Base-by-base conservation (phyloP, 305 asterid species). In the Caryopteris hybrid region DNA sequence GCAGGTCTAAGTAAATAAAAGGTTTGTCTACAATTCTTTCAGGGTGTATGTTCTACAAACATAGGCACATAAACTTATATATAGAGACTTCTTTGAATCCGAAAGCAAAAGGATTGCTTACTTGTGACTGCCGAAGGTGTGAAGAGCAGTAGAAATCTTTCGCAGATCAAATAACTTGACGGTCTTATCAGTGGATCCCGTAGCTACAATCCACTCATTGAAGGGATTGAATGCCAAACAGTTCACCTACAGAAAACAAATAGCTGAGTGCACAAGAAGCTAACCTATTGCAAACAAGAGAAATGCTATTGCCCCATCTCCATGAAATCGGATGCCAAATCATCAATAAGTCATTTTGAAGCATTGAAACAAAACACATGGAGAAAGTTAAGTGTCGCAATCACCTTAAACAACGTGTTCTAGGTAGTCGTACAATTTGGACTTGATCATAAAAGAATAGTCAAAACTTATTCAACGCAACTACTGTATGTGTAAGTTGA, bases 191-290 rank as follows among this genome's bases (percentile, higher is more conserved):
- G 93, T 80, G 42, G 96, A 90, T 22, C 96, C 96, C 3, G 95
- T 90, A 45, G 91, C 96, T 34, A 89, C 79, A 64, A 87, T 78
- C 95, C 92, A 89, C 76, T 89, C 93, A 41, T 87, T 85, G 75
- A 85, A 79, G 47, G 91, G 93, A 75, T 91, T 86, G 82, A 91
- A 91, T 22, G 95, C 96, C 76, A 91, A 80, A 75, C 95, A 86
- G 75, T 86, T 86, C 36, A 91, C 96, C 93, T 91, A 64, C 41
- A 36, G 12, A 10, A 36, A 8, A 8, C 41, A 36, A 36, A 36
- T 4, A 5, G 41, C 41, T 36, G 10, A 36, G 41, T 36, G 31
- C 31, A 25, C 14, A 20, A 38, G 52, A 53, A 2, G 29, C 61
- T 21, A 11, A 23, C 29, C 8, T 46, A 46, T 43, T 1, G 22